Base-by-base conservation (phyloP, 805 yeast species). In the Cyberlindnera suaveolens region DNA sequence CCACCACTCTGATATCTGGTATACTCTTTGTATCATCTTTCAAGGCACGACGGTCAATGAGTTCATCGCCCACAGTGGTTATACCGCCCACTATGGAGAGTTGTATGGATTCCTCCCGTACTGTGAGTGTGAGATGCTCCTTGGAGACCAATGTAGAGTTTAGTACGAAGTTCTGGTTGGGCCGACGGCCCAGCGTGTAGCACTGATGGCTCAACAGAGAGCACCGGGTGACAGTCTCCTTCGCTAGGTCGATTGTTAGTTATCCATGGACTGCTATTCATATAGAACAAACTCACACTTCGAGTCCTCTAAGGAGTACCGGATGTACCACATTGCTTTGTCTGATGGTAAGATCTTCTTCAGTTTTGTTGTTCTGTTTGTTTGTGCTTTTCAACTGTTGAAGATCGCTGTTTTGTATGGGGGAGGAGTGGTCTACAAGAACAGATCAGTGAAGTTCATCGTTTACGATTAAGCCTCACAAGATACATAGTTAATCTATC, bases 281-380 rank as follows among this genome's bases (percentile, higher is more conserved):
- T 5, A 30, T 23, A 16, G 30, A 20, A 7, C n/a, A 26, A 19
- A 18, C 39, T 5, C 17, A 37, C 39, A 17, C 27, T 37, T 37
- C 6, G 27, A 15, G n/a, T 37, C 34, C 15, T 15, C 33, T 3
- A 20, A 27, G 26, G 39, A 10, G 33, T 29, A 37, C 17, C 33
- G 33, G 15, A 37, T 37, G 26, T 39, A 39, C 42, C 42, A 39
- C 42, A 39, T 37, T 37, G 15, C 15, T n/a, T 29, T 20, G 37
- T 5, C 37, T 14, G 16, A 15, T n/a, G 16, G 10, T 11, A 7
- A 1, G 8, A 31, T 13, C 15, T 6, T 14, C n/a, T n/a, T 9
- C 16, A 3, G 33, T 31, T n/a, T 14, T 8, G 33, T 23, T 23
- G 11, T 23, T 2, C 27, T 6, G 27, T 9, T 23, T 23, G 11